Evolutionary conservation across 1,284 basidiomycete genomes (phyloP).

Genomic region (Tilletia walkeri): DNA sequence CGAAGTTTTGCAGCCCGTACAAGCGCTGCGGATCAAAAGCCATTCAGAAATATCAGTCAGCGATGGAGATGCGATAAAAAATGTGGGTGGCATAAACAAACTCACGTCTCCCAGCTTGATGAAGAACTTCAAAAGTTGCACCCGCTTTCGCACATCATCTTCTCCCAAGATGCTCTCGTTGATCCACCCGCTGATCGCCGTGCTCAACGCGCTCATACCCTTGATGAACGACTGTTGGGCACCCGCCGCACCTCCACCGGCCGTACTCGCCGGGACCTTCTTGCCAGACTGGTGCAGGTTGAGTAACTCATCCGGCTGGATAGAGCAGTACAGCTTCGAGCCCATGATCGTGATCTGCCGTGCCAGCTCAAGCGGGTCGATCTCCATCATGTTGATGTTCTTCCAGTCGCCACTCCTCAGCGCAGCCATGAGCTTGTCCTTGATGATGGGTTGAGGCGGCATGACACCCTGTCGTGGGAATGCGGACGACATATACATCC

Average conservation of each 20-base stretch:
- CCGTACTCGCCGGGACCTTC: slow-evolving; percentile 28
- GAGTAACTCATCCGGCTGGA: slow-evolving; percentile 57
- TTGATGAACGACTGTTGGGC: slow-evolving; percentile 14
- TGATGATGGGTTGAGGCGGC: slow-evolving; percentile 70
- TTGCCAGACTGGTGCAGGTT: slow-evolving; percentile 53
- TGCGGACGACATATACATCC: slow-evolving; percentile 41
- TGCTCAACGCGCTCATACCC: slow-evolving; percentile 57
- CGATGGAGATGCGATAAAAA: background rate
- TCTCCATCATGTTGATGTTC: slow-evolving; percentile 74
- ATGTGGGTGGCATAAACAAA: background rate
- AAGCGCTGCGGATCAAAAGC: slow-evolving; percentile 40
- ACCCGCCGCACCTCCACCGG: slow-evolving; percentile 13
- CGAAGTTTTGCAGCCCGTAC: slow-evolving; percentile 57
- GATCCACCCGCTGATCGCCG: slow-evolving; percentile 59
- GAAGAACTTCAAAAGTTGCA: slow-evolving; percentile 57
- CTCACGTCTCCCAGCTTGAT: slow-evolving; percentile 58
- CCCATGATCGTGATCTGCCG: slow-evolving; percentile 60
- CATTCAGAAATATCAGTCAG: background rate
- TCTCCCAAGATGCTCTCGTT: slow-evolving; percentile 58
- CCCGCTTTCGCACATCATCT: slow-evolving; percentile 55
- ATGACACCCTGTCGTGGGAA: slow-evolving; percentile 28
- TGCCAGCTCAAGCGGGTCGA: slow-evolving; percentile 69
- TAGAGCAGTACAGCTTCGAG: slow-evolving; percentile 54
- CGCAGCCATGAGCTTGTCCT: slow-evolving; percentile 68
- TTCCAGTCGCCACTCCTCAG: slow-evolving; percentile 59